phyloP scores from a whole-genome alignment of 2,329 filamentous ascomycete genomes.

The Elsinoe arachidis region DNA sequence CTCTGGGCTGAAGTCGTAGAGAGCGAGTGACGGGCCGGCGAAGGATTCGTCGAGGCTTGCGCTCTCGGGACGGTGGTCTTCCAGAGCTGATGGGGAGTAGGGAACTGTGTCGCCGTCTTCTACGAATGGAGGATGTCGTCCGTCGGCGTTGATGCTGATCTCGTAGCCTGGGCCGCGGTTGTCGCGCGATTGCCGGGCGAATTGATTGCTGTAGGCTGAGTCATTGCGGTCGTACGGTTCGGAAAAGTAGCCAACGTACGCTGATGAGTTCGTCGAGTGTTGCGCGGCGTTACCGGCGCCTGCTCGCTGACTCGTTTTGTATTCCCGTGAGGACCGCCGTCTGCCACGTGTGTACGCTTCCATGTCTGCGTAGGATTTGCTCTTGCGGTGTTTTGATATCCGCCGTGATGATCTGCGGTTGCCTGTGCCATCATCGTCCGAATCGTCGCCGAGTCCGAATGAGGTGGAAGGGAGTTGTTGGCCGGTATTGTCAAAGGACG shows the following conservation, averaged over 20 bases:
- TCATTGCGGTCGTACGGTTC: slow-evolving; percentile 15
- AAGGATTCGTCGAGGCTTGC: slow-evolving; percentile 87
- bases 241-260: slow-evolving; percentile 10
- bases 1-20: slow-evolving; percentile 91
- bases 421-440: slow-evolving; percentile 14
- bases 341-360: slow-evolving; percentile 58
- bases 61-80: slow-evolving; percentile 15
- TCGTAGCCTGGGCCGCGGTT: slow-evolving; percentile 11
- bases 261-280: not conserved
- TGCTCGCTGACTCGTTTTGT: not conserved
- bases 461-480: slow-evolving; percentile 27
- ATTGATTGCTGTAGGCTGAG: slow-evolving; percentile 5
- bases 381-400: slow-evolving; percentile 27
- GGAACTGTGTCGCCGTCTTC: slow-evolving; percentile 37
- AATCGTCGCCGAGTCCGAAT: slow-evolving; percentile 23
- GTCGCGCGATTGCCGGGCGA: not conserved
- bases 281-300: not conserved
- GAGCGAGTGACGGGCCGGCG: slow-evolving; percentile 88
- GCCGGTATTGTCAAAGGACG: slow-evolving; percentile 18
- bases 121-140: slow-evolving; percentile 48
- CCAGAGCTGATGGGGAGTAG: slow-evolving; percentile 8
- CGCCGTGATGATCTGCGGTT: slow-evolving; percentile 15
- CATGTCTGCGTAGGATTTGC: slow-evolving; percentile 77
- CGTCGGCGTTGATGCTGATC: slow-evolving; percentile 7
- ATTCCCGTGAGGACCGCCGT: slow-evolving; percentile 16